Conservation (phyloP, 768 basidiomycete genomes). For the Ramaria sp. region DNA sequence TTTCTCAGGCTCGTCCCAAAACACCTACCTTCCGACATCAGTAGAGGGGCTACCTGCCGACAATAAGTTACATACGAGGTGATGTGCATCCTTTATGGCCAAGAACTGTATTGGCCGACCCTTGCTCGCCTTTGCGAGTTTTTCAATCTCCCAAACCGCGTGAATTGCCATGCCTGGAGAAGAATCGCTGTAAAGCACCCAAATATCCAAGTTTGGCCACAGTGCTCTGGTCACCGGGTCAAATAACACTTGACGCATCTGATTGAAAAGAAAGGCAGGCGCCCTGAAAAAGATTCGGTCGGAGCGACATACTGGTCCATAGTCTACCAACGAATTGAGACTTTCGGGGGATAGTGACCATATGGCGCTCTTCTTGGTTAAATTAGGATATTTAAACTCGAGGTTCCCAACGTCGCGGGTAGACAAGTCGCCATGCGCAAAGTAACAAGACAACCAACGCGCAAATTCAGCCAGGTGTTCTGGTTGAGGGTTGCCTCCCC, state of each 20-base stretch:
- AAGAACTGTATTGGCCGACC: neutral
- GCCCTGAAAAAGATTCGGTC: neutral
- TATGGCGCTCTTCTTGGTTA: neutral
- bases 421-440: conserved; percentile 22
- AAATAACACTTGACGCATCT: neutral
- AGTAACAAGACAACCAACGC: conserved; percentile 24
- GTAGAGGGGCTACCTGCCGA: neutral
- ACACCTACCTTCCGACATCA: neutral
- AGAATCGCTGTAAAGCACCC: conserved; percentile 3
- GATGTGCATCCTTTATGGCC: neutral
- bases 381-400: conserved; percentile 17
- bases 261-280: neutral
- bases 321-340: neutral
- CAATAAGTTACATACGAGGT: neutral
- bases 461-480: conserved; percentile 15
- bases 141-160: conserved; percentile 3
- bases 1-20: conserved; percentile 3
- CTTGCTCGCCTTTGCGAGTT: neutral
- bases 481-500: conserved; percentile 16
- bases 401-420: conserved; percentile 16
- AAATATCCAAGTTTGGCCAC: neutral
- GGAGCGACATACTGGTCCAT: neutral
- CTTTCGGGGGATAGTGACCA: neutral
- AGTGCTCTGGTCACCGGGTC: neutral
- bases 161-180: neutral